phyloP scores from a whole-genome alignment of 192 early-diverging fungal species.

The Dispira parvispora region DNA sequence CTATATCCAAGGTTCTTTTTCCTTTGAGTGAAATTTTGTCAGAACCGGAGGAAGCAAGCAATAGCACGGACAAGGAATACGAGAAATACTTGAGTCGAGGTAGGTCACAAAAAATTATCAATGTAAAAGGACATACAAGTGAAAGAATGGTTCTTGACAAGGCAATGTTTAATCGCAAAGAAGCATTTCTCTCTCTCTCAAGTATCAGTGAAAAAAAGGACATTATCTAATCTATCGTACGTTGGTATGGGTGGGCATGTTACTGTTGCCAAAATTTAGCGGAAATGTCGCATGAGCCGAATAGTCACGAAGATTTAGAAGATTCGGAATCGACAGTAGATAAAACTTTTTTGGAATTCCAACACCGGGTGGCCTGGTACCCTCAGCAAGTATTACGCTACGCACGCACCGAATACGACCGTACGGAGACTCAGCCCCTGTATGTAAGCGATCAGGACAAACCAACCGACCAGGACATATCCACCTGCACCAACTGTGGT shows the following conservation, averaged over 20 bases:
- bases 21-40: slow-evolving; percentile 48
- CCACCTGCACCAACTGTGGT: background rate
- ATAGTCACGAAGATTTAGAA: background rate
- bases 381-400: slow-evolving; percentile 1
- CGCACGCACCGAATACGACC: background rate
- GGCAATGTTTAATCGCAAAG: no score
- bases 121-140: no score
- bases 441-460: slow-evolving; percentile 5
- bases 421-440: background rate
- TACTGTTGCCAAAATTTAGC: background rate
- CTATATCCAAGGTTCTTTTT: slow-evolving; percentile 26
- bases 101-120: background rate
- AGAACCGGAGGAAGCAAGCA: slow-evolving; percentile 38
- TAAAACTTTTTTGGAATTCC: slow-evolving; percentile 7
- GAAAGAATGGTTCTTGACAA: no score
- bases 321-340: slow-evolving; percentile 8
- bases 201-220: no score
- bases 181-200: no score
- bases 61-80: slow-evolving; percentile 28
- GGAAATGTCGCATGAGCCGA: background rate
- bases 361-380: background rate
- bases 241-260: no score
- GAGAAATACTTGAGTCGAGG: slow-evolving; percentile 4
- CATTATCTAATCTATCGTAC: no score
- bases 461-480: background rate